Evolutionary conservation across 2,329 filamentous ascomycete species (phyloP).

Genomic region (Scedosporium apiospermum): DNA sequence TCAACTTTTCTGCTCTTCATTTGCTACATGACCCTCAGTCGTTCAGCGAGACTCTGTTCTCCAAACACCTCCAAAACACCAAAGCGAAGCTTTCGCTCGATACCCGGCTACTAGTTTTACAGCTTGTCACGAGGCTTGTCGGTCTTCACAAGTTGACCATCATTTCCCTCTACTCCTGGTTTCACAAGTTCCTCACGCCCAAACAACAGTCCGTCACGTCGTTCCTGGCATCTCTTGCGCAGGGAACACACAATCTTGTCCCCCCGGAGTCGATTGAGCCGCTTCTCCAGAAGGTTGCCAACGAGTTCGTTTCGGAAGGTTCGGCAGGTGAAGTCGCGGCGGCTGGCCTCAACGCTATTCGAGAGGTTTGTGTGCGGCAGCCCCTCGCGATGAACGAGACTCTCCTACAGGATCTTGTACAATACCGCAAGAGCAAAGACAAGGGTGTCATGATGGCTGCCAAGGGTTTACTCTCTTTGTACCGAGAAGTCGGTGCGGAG

Average conservation of each 20-base stretch:
- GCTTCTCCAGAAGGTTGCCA: constrained; percentile 87
- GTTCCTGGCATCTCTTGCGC: constrained; percentile 84
- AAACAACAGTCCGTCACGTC: constrained; percentile 85
- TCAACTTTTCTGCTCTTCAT: constrained; percentile 95
- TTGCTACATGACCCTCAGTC: constrained; percentile 89
- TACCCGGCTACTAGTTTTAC: constrained; percentile 79
- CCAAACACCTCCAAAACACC: constrained; percentile 79
- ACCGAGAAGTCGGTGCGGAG: constrained; percentile 83
- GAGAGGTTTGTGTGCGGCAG: constrained; percentile 86
- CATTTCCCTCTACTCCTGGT: constrained; percentile 89
- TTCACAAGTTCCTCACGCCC: constrained; percentile 84
- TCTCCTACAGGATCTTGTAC: constrained; percentile 87
- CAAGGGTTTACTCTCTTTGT: constrained; percentile 81
- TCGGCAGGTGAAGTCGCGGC: constrained; percentile 83
- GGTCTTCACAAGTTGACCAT: constrained; percentile 88
- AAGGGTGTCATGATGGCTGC: constrained; percentile 99
- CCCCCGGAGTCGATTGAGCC: constrained; percentile 90
- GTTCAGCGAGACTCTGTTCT: constrained; percentile 83
- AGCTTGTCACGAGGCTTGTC: constrained; percentile 82
- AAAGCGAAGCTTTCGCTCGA: constrained; percentile 81
- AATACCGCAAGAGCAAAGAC: constrained; percentile 95
- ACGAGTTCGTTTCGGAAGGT: constrained; percentile 95
- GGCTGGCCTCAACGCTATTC: constrained; percentile 87
- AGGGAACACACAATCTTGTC: constrained; percentile 83
- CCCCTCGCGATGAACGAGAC: constrained; percentile 95